Percentiles rank a stretch among this genome's conserved stretches.
These are phyloP conservation scores for Tylopilus cervinicoccineus DNA, from an alignment of 768 basidiomycete species.

Conservation along the genomic window DNA sequence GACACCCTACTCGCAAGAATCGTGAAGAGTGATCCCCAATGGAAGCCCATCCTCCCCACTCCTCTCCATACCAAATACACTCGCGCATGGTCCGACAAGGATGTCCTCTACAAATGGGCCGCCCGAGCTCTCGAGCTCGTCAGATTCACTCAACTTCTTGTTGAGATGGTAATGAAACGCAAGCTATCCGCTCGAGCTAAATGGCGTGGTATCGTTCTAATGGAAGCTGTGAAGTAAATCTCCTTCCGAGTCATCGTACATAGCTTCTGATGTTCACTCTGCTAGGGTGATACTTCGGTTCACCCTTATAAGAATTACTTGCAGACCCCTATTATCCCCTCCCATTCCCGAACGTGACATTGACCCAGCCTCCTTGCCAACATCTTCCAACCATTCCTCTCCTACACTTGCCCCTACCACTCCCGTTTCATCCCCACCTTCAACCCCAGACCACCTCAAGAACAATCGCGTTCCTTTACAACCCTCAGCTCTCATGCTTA, in stretches of 20 bases:
- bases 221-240: conserved; percentile 84
- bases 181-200: conserved; percentile 58
- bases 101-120: conserved; percentile 70
- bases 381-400: conserved; percentile 49
- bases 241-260: neutral
- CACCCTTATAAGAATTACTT: conserved; percentile 67
- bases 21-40: conserved; percentile 59
- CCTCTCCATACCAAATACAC: conserved; percentile 88
- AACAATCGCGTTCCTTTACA: conserved; percentile 72
- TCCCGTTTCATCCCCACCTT: conserved; percentile 49
- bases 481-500: conserved; percentile 55
- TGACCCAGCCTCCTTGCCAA: conserved; percentile 66
- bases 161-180: conserved; percentile 85
- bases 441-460: conserved; percentile 75
- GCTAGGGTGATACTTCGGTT: conserved; percentile 72
- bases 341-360: conserved; percentile 87
- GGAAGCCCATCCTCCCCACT: conserved; percentile 71
- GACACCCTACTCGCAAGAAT: conserved; percentile 82
- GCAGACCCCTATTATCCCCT: conserved; percentile 68
- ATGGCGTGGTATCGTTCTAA: conserved; percentile 72
- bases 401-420: conserved; percentile 61
- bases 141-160: conserved; percentile 74
- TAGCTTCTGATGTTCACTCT: conserved; percentile 10
- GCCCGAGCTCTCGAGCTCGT: conserved; percentile 73
- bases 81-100: conserved; percentile 75